Conservation (phyloP, 176 grass and related monocot genomes). For the Tillandsia leiboldiana region DNA sequence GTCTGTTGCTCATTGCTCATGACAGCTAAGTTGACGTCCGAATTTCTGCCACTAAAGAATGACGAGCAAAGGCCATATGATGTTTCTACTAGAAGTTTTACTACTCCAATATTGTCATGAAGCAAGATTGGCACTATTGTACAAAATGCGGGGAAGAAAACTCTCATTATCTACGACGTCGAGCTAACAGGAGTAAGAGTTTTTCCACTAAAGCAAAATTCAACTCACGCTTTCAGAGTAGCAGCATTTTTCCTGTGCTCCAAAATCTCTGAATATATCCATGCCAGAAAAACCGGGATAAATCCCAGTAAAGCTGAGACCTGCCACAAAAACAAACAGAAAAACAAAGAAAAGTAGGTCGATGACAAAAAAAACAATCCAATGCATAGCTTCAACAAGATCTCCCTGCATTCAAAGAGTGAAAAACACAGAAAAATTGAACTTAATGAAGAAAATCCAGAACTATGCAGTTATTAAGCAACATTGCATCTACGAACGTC, state of each 20-base stretch:
- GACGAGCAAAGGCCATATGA: constrained; percentile 24
- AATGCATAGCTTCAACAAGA: neutral
- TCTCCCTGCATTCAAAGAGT: neutral
- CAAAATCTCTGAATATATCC: constrained; percentile 65
- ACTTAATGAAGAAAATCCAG: no score
- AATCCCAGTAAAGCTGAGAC: constrained; percentile 68
- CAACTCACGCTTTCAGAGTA: constrained; percentile 67
- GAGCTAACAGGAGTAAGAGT: neutral
- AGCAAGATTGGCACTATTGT: neutral
- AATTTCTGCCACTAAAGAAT: constrained; percentile 55
- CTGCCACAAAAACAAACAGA: constrained; percentile 22
- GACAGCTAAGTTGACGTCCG: constrained; percentile 58
- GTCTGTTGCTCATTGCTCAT: constrained; percentile 52
- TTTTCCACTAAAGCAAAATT: constrained; percentile 7
- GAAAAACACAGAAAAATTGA: no score
- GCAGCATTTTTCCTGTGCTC: constrained; percentile 46
- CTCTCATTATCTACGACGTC: neutral
- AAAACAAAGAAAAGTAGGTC: neutral
- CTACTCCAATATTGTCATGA: neutral
- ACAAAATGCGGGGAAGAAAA: constrained; percentile 9
- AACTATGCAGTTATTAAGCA: no score
- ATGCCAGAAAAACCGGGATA: constrained; percentile 63
- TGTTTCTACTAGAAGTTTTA: constrained; percentile 11
- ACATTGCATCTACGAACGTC: no score
- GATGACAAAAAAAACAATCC: neutral